phyloP scores from a whole-genome alignment of 441 rosid species.

The Brassica balearica region DNA sequence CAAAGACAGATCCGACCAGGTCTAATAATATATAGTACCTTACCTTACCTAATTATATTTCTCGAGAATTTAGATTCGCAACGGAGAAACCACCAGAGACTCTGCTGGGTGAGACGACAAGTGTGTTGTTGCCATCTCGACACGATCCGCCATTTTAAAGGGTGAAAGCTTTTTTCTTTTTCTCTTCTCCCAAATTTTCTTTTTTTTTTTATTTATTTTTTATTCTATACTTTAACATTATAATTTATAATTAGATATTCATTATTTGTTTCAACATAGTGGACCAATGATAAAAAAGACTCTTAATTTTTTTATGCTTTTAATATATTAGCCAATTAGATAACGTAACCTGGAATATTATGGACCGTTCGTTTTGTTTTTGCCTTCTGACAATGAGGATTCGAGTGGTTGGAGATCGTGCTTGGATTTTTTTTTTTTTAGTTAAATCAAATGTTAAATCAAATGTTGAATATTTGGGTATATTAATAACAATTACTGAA shows the following conservation, averaged over 20 bases:
- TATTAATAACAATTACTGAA: background rate
- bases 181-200: background rate
- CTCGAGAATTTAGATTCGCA: slow-evolving; percentile 22
- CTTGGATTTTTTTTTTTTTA: background rate
- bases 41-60: slow-evolving; percentile 29
- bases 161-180: slow-evolving; percentile 15
- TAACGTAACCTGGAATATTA: slow-evolving; percentile 1
- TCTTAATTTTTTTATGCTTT: background rate
- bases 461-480: slow-evolving; percentile 11
- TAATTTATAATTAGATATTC: background rate
- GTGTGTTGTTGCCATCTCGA: slow-evolving; percentile 45
- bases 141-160: slow-evolving; percentile 45
- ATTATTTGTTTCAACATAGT: slow-evolving; percentile 16
- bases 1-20: slow-evolving; percentile 39
- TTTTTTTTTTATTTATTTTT: background rate
- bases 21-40: background rate
- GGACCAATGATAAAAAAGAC: slow-evolving; percentile 34
- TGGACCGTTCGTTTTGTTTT: slow-evolving; percentile 32
- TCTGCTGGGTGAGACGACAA: slow-evolving; percentile 42
- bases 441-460: slow-evolving; percentile 28
- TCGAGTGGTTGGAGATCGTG: slow-evolving; percentile 38
- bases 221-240: background rate
- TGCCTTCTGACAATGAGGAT: slow-evolving; percentile 26
- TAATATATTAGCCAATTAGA: background rate
- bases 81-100: slow-evolving; percentile 39